phyloP scores from a whole-genome alignment of 2,329 filamentous ascomycete genomes.

The Aspergillus awamori region DNA sequence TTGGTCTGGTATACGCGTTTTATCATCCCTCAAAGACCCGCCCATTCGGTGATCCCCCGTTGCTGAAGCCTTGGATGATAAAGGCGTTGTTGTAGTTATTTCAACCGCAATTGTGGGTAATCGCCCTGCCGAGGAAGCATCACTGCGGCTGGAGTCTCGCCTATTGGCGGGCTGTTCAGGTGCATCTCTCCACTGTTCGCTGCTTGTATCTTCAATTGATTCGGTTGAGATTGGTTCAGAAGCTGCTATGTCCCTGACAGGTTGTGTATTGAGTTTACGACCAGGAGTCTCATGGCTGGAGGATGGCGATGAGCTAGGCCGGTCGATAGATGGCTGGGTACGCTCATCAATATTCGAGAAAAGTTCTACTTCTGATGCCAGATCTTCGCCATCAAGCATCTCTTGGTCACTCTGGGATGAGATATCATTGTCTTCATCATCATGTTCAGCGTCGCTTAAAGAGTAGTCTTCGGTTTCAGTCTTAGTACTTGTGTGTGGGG shows the following conservation, averaged over 20 bases:
- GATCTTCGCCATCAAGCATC: background rate
- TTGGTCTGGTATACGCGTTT: background rate
- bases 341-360: constrained; percentile 10
- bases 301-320: background rate
- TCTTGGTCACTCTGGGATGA: background rate
- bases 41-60: background rate
- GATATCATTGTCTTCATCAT: background rate
- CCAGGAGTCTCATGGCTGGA: background rate
- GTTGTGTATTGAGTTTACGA: background rate
- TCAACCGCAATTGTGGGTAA: background rate
- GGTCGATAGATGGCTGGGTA: too few species aligned
- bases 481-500: too few species aligned
- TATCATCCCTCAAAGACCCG: background rate
- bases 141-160: background rate
- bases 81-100: background rate
- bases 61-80: background rate
- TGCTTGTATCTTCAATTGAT: background rate
- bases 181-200: background rate
- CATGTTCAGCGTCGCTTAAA: background rate
- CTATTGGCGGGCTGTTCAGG: background rate
- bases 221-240: background rate
- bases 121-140: background rate
- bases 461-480: background rate
- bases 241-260: background rate
- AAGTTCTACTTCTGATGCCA: constrained; percentile 3